These are phyloP conservation scores for Discostella pseudostelligera DNA, from an alignment of 108 stramenopile genomes.

Conservation along the genomic window DNA sequence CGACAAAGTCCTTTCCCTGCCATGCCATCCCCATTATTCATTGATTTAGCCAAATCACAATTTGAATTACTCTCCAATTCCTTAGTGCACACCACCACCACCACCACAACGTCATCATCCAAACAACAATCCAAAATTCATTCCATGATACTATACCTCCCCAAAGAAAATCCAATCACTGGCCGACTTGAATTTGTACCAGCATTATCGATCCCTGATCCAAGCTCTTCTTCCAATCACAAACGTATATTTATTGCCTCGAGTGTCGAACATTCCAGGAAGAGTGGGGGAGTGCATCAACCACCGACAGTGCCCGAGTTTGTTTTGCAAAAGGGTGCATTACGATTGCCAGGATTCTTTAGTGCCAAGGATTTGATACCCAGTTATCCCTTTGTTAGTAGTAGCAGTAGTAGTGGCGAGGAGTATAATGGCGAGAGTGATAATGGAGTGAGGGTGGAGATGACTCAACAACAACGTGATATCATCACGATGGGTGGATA, in stretches of 20 bases:
- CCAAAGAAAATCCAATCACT: slow-evolving; percentile 72
- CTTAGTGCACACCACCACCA: slow-evolving; percentile 25
- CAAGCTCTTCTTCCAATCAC: slow-evolving; percentile 35
- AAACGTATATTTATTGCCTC: slow-evolving; percentile 74
- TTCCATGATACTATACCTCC: slow-evolving; percentile 80
- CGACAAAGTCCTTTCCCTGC: slow-evolving; percentile 54
- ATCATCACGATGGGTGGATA: slow-evolving; percentile 16
- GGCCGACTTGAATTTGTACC: slow-evolving; percentile 86
- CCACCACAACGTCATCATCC: slow-evolving; percentile 17
- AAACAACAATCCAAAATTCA: slow-evolving; percentile 54
- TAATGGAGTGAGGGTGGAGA: neutral
- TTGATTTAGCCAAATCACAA: slow-evolving; percentile 73
- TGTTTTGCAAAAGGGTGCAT: neutral
- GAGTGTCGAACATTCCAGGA: slow-evolving; percentile 39
- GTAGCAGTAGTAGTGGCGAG: neutral
- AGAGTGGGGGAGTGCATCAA: slow-evolving; percentile 19
- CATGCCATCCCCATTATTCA: slow-evolving; percentile 74
- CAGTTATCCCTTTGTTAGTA: slow-evolving; percentile 44
- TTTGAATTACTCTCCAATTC: slow-evolving; percentile 77
- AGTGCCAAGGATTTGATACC: slow-evolving; percentile 45
- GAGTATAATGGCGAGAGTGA: neutral
- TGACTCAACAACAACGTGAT: neutral
- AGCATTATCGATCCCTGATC: slow-evolving; percentile 69
- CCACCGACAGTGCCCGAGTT: slow-evolving; percentile 26
- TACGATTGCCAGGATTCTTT: slow-evolving; percentile 41